These are phyloP conservation scores for Omphalotus guepiniiformis DNA, from an alignment of 768 basidiomycete species.

Conservation along the genomic window DNA sequence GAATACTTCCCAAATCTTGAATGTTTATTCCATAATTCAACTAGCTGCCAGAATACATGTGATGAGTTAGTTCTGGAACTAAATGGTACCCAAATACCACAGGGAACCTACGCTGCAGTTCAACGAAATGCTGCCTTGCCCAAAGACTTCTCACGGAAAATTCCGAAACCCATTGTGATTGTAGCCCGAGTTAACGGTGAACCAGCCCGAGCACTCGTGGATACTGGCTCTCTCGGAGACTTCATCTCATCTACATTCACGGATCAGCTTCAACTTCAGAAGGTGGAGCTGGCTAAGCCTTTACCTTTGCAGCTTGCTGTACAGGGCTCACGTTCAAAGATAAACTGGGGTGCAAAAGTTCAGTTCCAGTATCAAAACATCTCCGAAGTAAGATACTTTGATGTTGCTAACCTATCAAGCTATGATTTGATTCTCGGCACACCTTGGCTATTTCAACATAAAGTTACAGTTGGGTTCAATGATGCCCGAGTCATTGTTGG, in stretches of 20 bases:
- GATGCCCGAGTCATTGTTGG: constrained; percentile 15
- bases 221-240: constrained; percentile 24
- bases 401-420: constrained; percentile 32
- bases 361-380: constrained; percentile 14
- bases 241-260: constrained; percentile 25
- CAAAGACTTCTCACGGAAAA: constrained; percentile 14
- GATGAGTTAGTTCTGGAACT: not conserved
- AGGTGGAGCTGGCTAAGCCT: constrained; percentile 16
- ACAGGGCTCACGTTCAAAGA: constrained; percentile 21
- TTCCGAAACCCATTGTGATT: constrained; percentile 20
- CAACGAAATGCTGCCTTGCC: constrained; percentile 21
- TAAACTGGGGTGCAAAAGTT: constrained; percentile 15
- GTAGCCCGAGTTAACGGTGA: not conserved
- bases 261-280: constrained; percentile 17
- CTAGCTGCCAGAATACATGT: not conserved
- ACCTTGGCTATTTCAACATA: constrained; percentile 29
- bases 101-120: constrained; percentile 4
- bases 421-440: constrained; percentile 38
- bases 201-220: constrained; percentile 4
- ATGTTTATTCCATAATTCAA: not conserved
- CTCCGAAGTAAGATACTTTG: constrained; percentile 19
- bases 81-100: not conserved
- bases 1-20: not conserved
- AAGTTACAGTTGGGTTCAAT: constrained; percentile 24
- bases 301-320: constrained; percentile 25